Conservation (phyloP, 2,329 filamentous ascomycete genomes). For the Trichoderma sp. region DNA sequence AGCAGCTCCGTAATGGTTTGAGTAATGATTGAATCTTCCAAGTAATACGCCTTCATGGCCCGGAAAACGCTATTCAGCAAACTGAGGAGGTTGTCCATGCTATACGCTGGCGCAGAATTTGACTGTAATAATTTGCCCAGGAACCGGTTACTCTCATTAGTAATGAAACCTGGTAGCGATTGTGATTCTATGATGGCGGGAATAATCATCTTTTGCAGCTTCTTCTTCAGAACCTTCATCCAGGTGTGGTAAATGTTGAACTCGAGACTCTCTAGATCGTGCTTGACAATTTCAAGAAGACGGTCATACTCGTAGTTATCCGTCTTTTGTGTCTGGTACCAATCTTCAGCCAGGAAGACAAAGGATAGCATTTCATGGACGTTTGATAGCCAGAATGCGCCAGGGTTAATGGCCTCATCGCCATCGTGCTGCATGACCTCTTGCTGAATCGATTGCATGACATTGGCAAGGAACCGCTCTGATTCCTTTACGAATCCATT, state of each 20-base stretch:
- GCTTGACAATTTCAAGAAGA: constrained; percentile 96
- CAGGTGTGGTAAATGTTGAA: constrained; percentile 99
- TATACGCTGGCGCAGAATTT: constrained; percentile 91
- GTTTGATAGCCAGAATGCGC: constrained; percentile 98
- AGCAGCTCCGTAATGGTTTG: constrained; percentile 95
- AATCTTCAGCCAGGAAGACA: constrained; percentile 97
- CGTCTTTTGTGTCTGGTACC: constrained; percentile 99
- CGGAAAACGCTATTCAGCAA: constrained; percentile 96
- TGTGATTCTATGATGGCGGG: constrained; percentile 99
- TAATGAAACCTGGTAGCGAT: constrained; percentile 96
- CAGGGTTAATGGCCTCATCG: constrained; percentile 94
- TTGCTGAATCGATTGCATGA: constrained; percentile 99
- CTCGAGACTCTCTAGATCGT: constrained; percentile 95
- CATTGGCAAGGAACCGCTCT: constrained; percentile 96
- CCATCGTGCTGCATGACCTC: constrained; percentile 99
- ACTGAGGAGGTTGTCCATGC: constrained; percentile 98
- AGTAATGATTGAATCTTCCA: constrained; percentile 93
- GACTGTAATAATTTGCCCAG: constrained; percentile 92
- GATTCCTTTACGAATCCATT: constrained; percentile 99
- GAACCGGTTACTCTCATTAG: constrained; percentile 97
- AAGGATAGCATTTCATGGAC: constrained; percentile 99
- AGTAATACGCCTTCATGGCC: constrained; percentile 97
- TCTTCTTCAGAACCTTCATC: constrained; percentile 99
- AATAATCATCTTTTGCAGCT: constrained; percentile 99
- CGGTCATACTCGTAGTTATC: constrained; percentile 99